A percentile compares a stretch with the other conserved stretches of the same genome.
Conservation (phyloP, 768 basidiomycete species). For the Hygrophorus russula region DNA sequence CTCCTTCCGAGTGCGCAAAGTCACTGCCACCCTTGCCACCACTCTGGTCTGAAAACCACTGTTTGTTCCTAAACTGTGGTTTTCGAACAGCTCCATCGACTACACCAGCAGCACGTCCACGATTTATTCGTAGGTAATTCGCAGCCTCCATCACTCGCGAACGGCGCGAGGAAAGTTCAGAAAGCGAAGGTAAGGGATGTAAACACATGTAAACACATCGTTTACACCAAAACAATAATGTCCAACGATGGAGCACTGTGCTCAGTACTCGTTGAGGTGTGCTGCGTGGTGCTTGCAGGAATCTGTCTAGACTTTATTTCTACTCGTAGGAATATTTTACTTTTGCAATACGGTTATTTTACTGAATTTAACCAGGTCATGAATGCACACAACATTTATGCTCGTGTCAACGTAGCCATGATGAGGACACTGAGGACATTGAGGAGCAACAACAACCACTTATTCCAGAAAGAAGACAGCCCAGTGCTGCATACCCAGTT, state of each 20-base stretch:
- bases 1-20: conserved; percentile 24
- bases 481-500: conserved; percentile 12
- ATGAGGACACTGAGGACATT: conserved; percentile 9
- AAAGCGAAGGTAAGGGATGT: too few species aligned
- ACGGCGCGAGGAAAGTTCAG: background rate
- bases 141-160: conserved; percentile 12
- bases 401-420: conserved; percentile 1
- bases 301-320: conserved; percentile 28
- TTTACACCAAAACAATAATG: too few species aligned
- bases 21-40: background rate
- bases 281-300: conserved; percentile 25
- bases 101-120: conserved; percentile 9
- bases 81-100: conserved; percentile 4
- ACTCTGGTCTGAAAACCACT: conserved; percentile 3
- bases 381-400: conserved; percentile 21
- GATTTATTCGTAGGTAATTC: conserved; percentile 9
- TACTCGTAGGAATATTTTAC: conserved; percentile 17
- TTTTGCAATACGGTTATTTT: background rate
- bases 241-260: too few species aligned
- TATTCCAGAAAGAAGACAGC: conserved; percentile 16
- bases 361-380: conserved; percentile 18
- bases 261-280: conserved; percentile 10
- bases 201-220: background rate
- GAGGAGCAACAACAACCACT: conserved; percentile 22
- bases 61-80: conserved; percentile 4